Evolutionary conservation across 352 stramenopile species (phyloP), one percentile per base, ranked within the genome.

Genomic region (Pythium sukuiense): DNA sequence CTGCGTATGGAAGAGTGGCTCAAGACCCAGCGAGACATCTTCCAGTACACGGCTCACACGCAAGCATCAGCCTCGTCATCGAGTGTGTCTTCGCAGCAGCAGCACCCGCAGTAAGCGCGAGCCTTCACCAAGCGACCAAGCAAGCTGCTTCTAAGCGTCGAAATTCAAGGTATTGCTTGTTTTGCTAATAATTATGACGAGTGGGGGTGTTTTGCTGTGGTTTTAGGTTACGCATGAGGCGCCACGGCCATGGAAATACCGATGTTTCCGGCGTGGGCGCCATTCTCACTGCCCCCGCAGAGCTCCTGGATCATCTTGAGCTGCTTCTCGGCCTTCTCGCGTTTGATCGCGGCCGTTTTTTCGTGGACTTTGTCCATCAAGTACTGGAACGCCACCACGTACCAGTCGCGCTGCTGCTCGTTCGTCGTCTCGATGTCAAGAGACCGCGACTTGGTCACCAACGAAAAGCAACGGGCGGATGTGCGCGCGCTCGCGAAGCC

Each of bases 321-420:
- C 62, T 92, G 81, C 59, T 85, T 81, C 69, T 95, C 87, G 27
- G 83, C 87, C 63, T 86, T 83, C 43, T 92, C 84, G 8, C 85
- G 87, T 54, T 91, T 82, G 60, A 92, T 76, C 20, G 85, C 85
- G 0, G 82, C 82, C 1, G 81, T 92, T 46, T 92, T 92, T 70
- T 95, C 87, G 57, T 89, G 80, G 46, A 95, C 85, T 56, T 95
- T 95, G 66, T 95, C 83, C 54, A 93, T 73, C 50, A 95, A 60
- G 65, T 95, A 95, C 14, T 85, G 77, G 60, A 95, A 92, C n/a
- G 87, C 87, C 24, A 95, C 82, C 16, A 92, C 87, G 57, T 91
- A 92, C 85, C 85, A 95, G 77, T 95, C 87, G 32, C 87, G 84
- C 66, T 89, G 75, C 33, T 81, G 69, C 64, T 95, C 87, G 57